phyloP scores from a whole-genome alignment of 2,329 filamentous ascomycete genomes.

The Phialophora tarda region DNA sequence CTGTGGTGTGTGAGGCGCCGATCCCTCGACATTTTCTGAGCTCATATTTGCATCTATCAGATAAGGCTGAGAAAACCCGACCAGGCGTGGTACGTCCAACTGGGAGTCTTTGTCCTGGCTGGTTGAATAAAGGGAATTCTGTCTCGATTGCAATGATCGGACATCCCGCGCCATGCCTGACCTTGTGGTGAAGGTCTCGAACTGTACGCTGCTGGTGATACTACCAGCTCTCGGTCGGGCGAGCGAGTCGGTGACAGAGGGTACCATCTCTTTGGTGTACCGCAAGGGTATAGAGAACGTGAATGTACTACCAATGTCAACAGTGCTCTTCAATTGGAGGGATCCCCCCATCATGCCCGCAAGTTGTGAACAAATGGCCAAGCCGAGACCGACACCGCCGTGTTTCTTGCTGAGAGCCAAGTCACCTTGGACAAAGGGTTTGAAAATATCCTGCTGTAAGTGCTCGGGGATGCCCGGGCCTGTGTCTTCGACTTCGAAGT shows the following conservation, averaged over 20 bases:
- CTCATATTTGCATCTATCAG: conserved; percentile 19
- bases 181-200: conserved; percentile 23
- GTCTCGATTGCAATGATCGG: conserved; percentile 17
- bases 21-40: conserved; percentile 12
- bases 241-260: conserved; percentile 33
- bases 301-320: conserved; percentile 78
- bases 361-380: conserved; percentile 86
- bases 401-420: conserved; percentile 85
- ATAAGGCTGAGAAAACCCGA: conserved; percentile 79
- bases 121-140: conserved; percentile 19
- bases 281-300: conserved; percentile 80
- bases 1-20: conserved; percentile 1
- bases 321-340: conserved; percentile 71
- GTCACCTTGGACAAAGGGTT: conserved; percentile 90
- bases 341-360: conserved; percentile 83
- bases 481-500: conserved; percentile 86
- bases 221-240: conserved; percentile 21
- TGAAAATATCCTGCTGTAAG: conserved; percentile 82
- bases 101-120: conserved; percentile 48
- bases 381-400: conserved; percentile 81
- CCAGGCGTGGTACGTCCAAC: conserved; percentile 65
- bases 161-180: conserved; percentile 19
- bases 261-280: conserved; percentile 71
- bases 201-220: conserved; percentile 23
- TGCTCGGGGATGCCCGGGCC: conserved; percentile 80